Evolutionary conservation across 2,329 filamentous ascomycete genomes (phyloP), one percentile per base, ranked within the genome.

Genomic region (Penicillium corylophilum): DNA sequence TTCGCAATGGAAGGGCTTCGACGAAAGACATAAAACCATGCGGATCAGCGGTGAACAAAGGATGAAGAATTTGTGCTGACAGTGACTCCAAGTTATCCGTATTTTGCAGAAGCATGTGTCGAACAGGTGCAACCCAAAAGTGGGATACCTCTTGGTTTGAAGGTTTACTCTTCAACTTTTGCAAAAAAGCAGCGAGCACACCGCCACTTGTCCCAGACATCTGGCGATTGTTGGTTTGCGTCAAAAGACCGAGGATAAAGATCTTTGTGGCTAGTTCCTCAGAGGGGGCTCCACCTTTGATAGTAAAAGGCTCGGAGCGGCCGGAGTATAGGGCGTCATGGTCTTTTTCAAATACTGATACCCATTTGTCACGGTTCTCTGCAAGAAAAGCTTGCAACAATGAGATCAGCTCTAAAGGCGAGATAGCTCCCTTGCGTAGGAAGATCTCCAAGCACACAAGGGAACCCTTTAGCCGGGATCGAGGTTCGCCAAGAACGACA

Each of bases 1-100:
- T 75, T 5, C 78, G 66, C 13, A 77, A 71, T n/a, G 79, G 85
- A 50, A 88, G 74, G 18, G 76, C 73, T 41, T 78, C 71, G n/a
- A 90, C 69, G 53, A 89, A 86, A 3, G 35, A 38, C 10, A 60
- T 55, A 48, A 75, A 75, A 4, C 70, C 71, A 31, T 44, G 50
- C 7, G 65, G 57, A 20, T 72, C 67, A 36, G 62, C 52, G 28
- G 56, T 61, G 46, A 74, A 74, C 3, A 74, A 50, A 10, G 70
- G 69, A 15, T 65, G 59, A 15, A 76, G 61, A 23, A 74, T 61
- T 51, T 71, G 64, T 31, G 65, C 70, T 10, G 70, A 70, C 18
- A 72, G 61, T 10, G 62, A 49, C 39, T 74, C 71, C 42, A 75
- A 43, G 15, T 56, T 62, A 15, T 70, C 64, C 44, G 71, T 49